Conservation (phyloP, 164 flowering plant species). For the Pachysandra terminalis region DNA sequence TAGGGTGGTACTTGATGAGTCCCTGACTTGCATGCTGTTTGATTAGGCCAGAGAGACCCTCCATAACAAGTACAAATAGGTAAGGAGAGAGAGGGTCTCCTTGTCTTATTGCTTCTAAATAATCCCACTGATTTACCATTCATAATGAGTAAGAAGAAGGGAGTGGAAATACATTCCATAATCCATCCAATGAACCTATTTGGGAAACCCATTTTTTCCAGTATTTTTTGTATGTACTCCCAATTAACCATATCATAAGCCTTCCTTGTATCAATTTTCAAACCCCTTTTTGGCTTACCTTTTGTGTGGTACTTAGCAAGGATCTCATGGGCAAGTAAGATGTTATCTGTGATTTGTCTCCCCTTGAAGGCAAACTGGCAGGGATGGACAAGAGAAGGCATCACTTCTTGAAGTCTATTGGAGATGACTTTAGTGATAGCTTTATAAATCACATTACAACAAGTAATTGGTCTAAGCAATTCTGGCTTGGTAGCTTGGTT, state of each 20-base stretch:
- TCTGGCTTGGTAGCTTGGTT: too few relatives aligned
- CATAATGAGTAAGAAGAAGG: background rate
- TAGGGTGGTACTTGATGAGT: too few relatives aligned
- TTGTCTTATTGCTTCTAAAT: background rate
- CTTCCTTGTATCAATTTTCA: conserved; percentile 1
- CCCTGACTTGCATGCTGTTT: too few relatives aligned
- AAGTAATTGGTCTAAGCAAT: too few relatives aligned
- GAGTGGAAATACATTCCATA: background rate
- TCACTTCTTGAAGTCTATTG: background rate
- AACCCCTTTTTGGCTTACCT: background rate
- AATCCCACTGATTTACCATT: background rate
- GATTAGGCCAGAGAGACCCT: too few relatives aligned
- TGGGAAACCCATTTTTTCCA: background rate
- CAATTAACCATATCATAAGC: conserved; percentile 8
- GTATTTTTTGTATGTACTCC: background rate
- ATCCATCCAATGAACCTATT: conserved; percentile 1
- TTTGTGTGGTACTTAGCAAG: background rate
- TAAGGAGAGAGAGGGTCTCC: conserved; percentile 6
- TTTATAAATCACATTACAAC: background rate
- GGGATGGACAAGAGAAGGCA: background rate
- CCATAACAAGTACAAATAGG: conserved; percentile 7
- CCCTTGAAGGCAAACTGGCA: background rate
- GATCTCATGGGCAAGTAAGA: background rate
- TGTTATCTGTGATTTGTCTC: background rate
- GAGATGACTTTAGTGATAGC: background rate